Percentiles rank a stretch among this genome's conserved stretches.
These are phyloP conservation scores for Starmerella cellae DNA, from an alignment of 805 yeast species.

Conservation along the genomic window DNA sequence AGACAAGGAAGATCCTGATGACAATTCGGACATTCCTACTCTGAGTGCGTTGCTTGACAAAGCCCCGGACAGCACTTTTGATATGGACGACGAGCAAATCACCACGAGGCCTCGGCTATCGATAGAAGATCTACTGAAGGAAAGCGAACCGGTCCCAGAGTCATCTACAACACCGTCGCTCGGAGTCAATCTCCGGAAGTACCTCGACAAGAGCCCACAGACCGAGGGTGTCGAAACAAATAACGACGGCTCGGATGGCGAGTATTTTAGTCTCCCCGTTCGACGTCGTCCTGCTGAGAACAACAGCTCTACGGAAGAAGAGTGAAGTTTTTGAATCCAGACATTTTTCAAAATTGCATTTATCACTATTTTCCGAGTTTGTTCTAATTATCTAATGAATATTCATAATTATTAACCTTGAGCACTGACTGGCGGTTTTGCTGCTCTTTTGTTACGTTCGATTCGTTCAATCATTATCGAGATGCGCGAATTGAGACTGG, in stretches of 20 bases:
- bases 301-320: no score
- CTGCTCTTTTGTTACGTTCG: no score
- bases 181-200: conserved; percentile 3
- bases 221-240: neutral
- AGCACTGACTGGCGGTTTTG: no score
- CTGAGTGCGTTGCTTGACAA: conserved; percentile 11
- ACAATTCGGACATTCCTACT: conserved; percentile 1
- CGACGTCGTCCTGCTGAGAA: neutral
- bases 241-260: neutral
- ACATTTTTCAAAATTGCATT: no score
- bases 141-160: neutral
- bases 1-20: neutral
- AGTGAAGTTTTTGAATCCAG: no score
- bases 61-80: neutral
- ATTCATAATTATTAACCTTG: no score
- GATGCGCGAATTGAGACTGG: no score
- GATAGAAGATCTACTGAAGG: neutral
- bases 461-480: no score
- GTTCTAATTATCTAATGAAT: no score
- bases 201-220: conserved; percentile 14
- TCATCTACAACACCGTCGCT: neutral
- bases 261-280: neutral
- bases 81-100: neutral
- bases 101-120: neutral
- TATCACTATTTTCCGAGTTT: no score